Evolutionary conservation across 108 stramenopile genomes (phyloP).

Genomic region (Cyclotella sp.): DNA sequence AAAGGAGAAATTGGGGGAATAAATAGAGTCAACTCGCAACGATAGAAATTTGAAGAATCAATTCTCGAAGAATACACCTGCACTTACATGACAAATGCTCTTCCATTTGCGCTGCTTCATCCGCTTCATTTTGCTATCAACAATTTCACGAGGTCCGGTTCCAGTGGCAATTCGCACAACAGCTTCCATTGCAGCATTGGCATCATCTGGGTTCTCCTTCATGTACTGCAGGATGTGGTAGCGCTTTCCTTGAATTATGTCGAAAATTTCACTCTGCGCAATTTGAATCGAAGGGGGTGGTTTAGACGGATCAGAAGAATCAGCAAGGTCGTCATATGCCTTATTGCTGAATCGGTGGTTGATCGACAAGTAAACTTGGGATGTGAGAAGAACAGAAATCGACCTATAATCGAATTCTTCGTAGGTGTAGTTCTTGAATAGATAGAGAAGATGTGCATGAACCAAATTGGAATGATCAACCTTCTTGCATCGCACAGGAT

Average conservation of each 20-base stretch:
- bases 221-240: slow-evolving; percentile 92
- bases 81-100: slow-evolving; percentile 79
- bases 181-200: slow-evolving; percentile 94
- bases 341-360: slow-evolving; percentile 94
- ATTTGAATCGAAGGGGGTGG: slow-evolving; percentile 94
- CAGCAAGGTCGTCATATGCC: slow-evolving; percentile 93
- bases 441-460: slow-evolving; percentile 96
- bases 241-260: slow-evolving; percentile 92
- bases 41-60: not conserved
- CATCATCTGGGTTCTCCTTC: slow-evolving; percentile 82
- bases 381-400: slow-evolving; percentile 91
- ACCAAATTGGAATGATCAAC: slow-evolving; percentile 89
- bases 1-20: not conserved
- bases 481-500: slow-evolving; percentile 81
- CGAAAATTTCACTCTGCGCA: slow-evolving; percentile 95
- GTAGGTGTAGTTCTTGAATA: slow-evolving; percentile 95
- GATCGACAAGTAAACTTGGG: slow-evolving; percentile 97
- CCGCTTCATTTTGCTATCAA: slow-evolving; percentile 56
- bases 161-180: slow-evolving; percentile 95
- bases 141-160: slow-evolving; percentile 84
- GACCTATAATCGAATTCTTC: slow-evolving; percentile 92
- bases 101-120: slow-evolving; percentile 92
- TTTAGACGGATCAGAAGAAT: slow-evolving; percentile 82
- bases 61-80: not conserved
- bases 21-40: not conserved